A percentile compares a stretch with the other conserved stretches of the same genome.
Evolutionary conservation across 139 green algal genomes (phyloP).

Genomic region (Axilococcus clingmanii): DNA sequence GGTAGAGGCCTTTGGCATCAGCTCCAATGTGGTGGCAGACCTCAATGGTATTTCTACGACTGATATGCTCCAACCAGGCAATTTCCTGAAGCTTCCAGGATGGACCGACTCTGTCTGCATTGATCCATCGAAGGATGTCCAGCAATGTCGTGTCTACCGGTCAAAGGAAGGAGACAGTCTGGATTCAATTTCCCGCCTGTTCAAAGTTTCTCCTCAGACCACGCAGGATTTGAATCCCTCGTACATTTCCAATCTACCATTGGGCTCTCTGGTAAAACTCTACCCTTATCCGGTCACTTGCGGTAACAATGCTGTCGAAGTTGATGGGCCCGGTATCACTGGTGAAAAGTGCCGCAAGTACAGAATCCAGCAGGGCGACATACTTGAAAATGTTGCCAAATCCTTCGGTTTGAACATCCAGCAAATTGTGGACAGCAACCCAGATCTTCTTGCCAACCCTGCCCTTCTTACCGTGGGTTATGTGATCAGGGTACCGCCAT

Average conservation of each 20-base stretch:
- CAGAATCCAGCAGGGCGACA: slow-evolving; percentile 6
- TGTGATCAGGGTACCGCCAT: slow-evolving; percentile 17
- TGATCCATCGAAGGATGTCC: slow-evolving; percentile 3
- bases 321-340: slow-evolving; percentile 5
- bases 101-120: slow-evolving; percentile 11
- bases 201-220: neutral
- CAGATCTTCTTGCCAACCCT: slow-evolving; percentile 5
- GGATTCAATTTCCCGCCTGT: slow-evolving; percentile 14
- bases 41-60: slow-evolving; percentile 12
- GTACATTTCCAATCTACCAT: neutral
- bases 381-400: slow-evolving; percentile 10
- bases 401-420: too few relatives aligned
- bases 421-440: slow-evolving; percentile 9
- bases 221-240: slow-evolving; percentile 15
- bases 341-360: slow-evolving; percentile 17
- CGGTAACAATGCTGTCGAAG: slow-evolving; percentile 4
- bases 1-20: slow-evolving; percentile 9
- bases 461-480: slow-evolving; percentile 6
- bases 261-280: slow-evolving; percentile 13
- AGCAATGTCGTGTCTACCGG: slow-evolving; percentile 19
- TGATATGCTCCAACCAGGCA: slow-evolving; percentile 17
- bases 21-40: slow-evolving; percentile 4
- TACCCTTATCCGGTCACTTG: slow-evolving; percentile 19
- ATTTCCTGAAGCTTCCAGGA: slow-evolving; percentile 17
- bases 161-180: slow-evolving; percentile 12